Evolutionary conservation across 2,329 filamentous ascomycete genomes (phyloP).

Genomic region (Tolypocladium guangdongense): DNA sequence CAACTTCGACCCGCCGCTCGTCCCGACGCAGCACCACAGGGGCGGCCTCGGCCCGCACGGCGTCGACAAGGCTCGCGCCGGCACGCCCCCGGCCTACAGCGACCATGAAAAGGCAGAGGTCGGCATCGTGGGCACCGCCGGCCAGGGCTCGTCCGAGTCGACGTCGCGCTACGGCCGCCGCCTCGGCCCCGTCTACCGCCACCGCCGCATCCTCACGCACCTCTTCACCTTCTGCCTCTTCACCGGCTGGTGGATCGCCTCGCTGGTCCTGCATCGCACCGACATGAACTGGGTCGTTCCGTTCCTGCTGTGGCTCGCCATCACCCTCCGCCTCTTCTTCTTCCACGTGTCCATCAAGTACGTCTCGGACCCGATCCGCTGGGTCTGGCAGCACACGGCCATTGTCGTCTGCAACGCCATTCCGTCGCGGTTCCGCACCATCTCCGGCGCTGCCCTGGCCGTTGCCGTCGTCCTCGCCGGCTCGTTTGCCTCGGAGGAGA

Average conservation of each 20-base stretch:
- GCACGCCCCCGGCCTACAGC: slow-evolving; percentile 25
- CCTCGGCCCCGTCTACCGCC: slow-evolving; percentile 29
- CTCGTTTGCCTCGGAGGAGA: slow-evolving; percentile 62
- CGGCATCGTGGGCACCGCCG: slow-evolving; percentile 18
- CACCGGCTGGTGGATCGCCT: slow-evolving; percentile 65
- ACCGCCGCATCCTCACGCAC: slow-evolving; percentile 35
- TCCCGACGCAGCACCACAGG: slow-evolving; percentile 14
- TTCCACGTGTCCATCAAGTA: slow-evolving; percentile 60
- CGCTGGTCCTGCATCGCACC: slow-evolving; percentile 58
- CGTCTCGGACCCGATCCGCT: slow-evolving; percentile 55
- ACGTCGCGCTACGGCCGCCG: slow-evolving; percentile 7
- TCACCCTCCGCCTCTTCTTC: slow-evolving; percentile 63
- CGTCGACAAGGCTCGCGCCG: slow-evolving; percentile 12
- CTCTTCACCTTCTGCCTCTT: slow-evolving; percentile 31
- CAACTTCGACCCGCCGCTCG: slow-evolving; percentile 22
- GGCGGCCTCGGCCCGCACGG: slow-evolving; percentile 15
- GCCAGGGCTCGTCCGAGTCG: slow-evolving; percentile 11
- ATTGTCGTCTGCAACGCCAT: slow-evolving; percentile 48
- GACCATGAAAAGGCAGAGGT: slow-evolving; percentile 27
- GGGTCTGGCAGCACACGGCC: slow-evolving; percentile 56
- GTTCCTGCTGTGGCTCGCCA: slow-evolving; percentile 68
- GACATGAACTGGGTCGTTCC: slow-evolving; percentile 75
- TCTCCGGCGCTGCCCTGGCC: slow-evolving; percentile 51
- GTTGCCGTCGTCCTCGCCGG: slow-evolving; percentile 67
- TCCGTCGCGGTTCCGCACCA: slow-evolving; percentile 54